Base-by-base conservation (phyloP, 2,329 filamentous ascomycete genomes). In the Phaeosphaeriaceae sp. region DNA sequence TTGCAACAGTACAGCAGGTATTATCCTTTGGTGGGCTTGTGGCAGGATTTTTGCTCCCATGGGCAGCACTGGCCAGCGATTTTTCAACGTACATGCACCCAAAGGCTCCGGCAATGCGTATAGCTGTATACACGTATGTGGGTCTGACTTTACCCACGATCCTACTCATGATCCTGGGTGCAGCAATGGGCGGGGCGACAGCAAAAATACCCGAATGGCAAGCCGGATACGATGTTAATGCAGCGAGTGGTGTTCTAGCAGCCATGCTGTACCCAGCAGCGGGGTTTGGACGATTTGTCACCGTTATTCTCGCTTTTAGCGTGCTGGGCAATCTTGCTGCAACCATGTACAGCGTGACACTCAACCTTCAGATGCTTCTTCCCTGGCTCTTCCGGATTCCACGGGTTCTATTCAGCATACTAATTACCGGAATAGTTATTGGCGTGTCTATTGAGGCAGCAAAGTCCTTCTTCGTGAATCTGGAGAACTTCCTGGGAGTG, bases 291-390 rank as follows among this genome's bases (percentile, higher is more conserved):
- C 82, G 83, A 54, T 86, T 87, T 56, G 72, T 86, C 15, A 79
- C 83, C 1, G 83, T 86, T 2, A 64, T 87, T 6, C 77, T 87
- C 15, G 77, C 81, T 21, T 70, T 72, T 45, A 66, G 60, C 44
- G 67, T 87, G 36, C 70, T 87, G 9, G 84, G 83, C 20, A 87
- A 87, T 67, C 75, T 85, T 9, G 76, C 81, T 1, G 81, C 80
- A 13, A 84, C 82, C 13, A 81, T 83, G 70, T 87, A 87, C 74
- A 80, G 81, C 60, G 79, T 87, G 57, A 83, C 83, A 3, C 77
- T 87, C 55, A 86, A 87, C 75, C 83, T 86, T 68, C 84, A 87
- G 70, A 83, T 85, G 57, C 70, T 87, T 16, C 68, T 84, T 4
- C 84, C 85, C 0, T 78, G 77, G 50, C 77, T 86, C 23, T 74